Evolutionary conservation across 2,329 filamentous ascomycete genomes (phyloP), one percentile per base, ranked within the genome.

Genomic region (Neocucurbitaria cava): DNA sequence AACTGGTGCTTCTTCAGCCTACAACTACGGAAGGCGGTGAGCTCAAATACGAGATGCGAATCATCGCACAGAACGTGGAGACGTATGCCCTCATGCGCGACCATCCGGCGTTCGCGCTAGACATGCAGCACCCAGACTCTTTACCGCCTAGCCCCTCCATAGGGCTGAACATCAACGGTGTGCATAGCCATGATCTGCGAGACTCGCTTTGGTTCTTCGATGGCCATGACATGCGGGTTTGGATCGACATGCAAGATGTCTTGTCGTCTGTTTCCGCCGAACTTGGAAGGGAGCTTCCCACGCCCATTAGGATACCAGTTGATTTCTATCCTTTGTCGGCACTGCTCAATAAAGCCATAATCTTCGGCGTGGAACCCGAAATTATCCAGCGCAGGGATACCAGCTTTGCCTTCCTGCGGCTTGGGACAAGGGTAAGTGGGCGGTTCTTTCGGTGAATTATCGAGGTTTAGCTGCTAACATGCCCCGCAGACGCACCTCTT

Each of bases 171-270:
- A 74, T 81, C 52, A 79, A 76, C 44, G 75, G 75, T 49, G 74
- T 79, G 40, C 76, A 81, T 53, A 80, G 79, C 47, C 77, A 85
- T 59, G 84, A 86, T 62, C 77, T 99, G 36, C 85, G 87, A 49
- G 92, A 97, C 76, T 98, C 95, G 1, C 79, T 99, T 2, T 99
- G 95, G 95, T 87, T 92, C 41, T 98, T 97, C 76, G 92, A 96
- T 67, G 95, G 95, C 5, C 86, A 85, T 51, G 88, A 93, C 61
- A 85, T 98, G 62, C 90, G 92, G 62, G 85, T 91, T 3, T 99
- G 95, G 95, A 87, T 91, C 21, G 91, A 96, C 70, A 87, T 96
- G 36, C 87, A 92, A 62, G 91, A 95, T 56, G 87, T 98, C 26
- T 79, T 98, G 36, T 84, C 87, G 31, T 88, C 89, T 18, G 86